Evolutionary conservation across 805 yeast species (phyloP), one percentile per base, ranked within the genome.

Genomic region (Yarrowia porcina): DNA sequence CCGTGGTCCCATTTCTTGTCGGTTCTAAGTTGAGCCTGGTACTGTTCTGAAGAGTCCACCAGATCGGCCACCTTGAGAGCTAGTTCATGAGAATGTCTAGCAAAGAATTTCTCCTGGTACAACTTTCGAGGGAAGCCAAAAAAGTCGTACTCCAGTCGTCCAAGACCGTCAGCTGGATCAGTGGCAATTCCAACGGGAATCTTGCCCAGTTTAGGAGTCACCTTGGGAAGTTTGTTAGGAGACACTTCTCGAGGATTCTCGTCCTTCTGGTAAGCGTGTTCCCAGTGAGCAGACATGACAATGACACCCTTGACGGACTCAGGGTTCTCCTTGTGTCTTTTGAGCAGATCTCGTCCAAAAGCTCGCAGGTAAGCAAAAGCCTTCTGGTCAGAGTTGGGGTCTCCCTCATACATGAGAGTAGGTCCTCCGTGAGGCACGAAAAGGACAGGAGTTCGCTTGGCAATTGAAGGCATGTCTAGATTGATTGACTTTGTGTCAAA

Each of bases 381-480:
- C 9, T 89, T 89, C 2, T 61, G 60, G 63, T 82, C 79, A 35
- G 87, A 82, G 20, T 83, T 83, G 50, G 76, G 73, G 57, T 76
- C 80, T 56, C 76, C 80, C 36, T 76, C 71, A 68, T 86, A 85
- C 78, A 87, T 82, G 71, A 89, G 87, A 0, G 88, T 84, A 10
- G 96, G 96, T 0, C 92, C 94, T 9, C 96, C 96, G 73, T 89
- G 96, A 17, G 90, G 84, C 49, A 88, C 70, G 72, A 88, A 89
- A 70, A 75, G 86, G 0, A 84, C 80, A 6, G 94, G 93, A 11
- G 73, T 73, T 20, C 64, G 67, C 25, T 30, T 49, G 32, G 63
- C 18, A n/a, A 44, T 52, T n/a, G 64, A 57, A 4, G 54, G 54
- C 54, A 47, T 49, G 35, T 45, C 50, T n/a, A 42, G 30, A 25